Base-by-base conservation (phyloP, 1,284 basidiomycete species). In the Pyrrhoderma lamaoense region DNA sequence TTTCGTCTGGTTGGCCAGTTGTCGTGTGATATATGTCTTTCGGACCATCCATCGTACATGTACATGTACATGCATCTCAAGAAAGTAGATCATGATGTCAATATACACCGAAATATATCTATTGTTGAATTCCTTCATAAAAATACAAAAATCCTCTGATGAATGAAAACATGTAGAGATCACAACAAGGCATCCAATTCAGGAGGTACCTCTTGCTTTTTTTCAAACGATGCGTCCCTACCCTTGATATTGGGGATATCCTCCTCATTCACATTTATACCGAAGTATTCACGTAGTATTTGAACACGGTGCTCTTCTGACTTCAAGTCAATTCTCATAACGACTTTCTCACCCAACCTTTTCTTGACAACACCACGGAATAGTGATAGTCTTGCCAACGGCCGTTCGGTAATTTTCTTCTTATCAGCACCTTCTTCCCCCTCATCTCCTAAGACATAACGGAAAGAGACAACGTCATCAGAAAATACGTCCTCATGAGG, bases 1-100 rank as follows among this genome's bases (percentile, higher is more conserved):
- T 69, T 57, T 61, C 62, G 2, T 55, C 55, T 38, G 66, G 67
- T 7, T 69, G 67, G 65, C 67, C 67, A n/a, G 63, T 66, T 22
- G 57, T 56, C 27, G 27, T 31, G 11, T 31, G 27, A 31, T 31
- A 11, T 31, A 31, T 31, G 5, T 31, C 5, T 31, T 31, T 11
- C 27, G 11, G n/a, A n/a, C n/a, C n/a, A n/a, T n/a, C n/a, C n/a
- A n/a, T n/a, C n/a, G n/a, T n/a, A n/a, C n/a, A n/a, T n/a, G n/a
- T n/a, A n/a, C n/a, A n/a, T n/a, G n/a, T n/a, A n/a, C n/a, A n/a
- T n/a, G n/a, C n/a, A n/a, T n/a, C n/a, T n/a, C n/a, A n/a, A n/a
- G n/a, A n/a, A n/a, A n/a, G n/a, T n/a, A n/a, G n/a, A n/a, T n/a
- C n/a, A n/a, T n/a, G n/a, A n/a, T n/a, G n/a, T n/a, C n/a, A n/a